phyloP scores from a whole-genome alignment of 768 basidiomycete genomes.

The Paxillus rubicundulus region DNA sequence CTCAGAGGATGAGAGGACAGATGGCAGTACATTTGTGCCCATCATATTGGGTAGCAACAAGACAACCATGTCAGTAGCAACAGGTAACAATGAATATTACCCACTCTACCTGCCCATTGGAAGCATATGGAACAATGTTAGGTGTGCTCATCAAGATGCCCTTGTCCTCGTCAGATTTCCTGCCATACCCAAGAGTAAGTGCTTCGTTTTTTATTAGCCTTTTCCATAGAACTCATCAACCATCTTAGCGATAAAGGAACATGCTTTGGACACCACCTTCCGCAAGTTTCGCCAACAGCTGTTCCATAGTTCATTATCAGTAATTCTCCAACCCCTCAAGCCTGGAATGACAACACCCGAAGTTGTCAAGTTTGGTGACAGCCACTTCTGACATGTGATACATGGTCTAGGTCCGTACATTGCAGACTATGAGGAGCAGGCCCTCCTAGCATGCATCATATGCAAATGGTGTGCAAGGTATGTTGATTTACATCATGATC shows the following conservation, averaged over 20 bases:
- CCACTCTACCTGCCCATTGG: conserved; percentile 11
- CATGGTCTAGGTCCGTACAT: conserved; percentile 39
- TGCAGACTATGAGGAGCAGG: conserved; percentile 42
- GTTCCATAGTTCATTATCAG: conserved; percentile 29
- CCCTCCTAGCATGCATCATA: conserved; percentile 30
- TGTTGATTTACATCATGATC: neutral
- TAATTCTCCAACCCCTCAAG: conserved; percentile 24
- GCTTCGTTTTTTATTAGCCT: neutral
- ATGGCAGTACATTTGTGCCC: conserved; percentile 11
- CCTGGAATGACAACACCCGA: conserved; percentile 27
- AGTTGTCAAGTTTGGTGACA: conserved; percentile 29
- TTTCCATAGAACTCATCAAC: neutral
- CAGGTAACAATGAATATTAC: conserved; percentile 9
- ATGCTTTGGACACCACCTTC: conserved; percentile 16
- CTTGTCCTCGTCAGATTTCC: conserved; percentile 28
- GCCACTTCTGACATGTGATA: conserved; percentile 28
- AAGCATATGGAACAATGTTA: conserved; percentile 7
- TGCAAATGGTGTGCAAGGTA: conserved; percentile 38
- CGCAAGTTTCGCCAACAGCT: conserved; percentile 31
- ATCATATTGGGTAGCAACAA: conserved; percentile 13
- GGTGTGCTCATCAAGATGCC: conserved; percentile 4
- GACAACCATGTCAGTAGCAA: conserved; percentile 12
- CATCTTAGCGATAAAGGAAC: conserved; percentile 7
- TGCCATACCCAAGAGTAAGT: conserved; percentile 30
- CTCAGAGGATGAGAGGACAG: conserved; percentile 5